Base-by-base conservation (phyloP, 148 eudicot genomes). In the Amaranthus hypochondriacus region DNA sequence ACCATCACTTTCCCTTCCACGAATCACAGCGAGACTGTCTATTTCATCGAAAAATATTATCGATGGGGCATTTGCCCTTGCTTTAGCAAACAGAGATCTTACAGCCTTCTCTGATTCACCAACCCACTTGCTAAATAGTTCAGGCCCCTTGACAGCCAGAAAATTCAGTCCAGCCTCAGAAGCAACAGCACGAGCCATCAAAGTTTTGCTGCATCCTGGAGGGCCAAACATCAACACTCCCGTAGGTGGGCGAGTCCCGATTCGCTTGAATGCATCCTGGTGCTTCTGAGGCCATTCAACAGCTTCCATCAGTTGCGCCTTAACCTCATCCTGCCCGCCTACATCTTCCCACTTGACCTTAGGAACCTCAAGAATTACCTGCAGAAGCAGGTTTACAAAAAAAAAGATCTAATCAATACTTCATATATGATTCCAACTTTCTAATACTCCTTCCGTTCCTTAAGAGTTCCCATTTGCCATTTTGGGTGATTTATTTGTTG, bases 171-270 rank as follows among this genome's bases (percentile, higher is more conserved):
- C 87, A 9, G 99, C 93, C 86, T 92, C 96, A 71, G 91, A 95
- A 75, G 99, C 99, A 21, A 95, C 96, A 61, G 97, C 97, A 79
- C 97, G 94, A 3, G 99, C 99, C 90, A 95, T 82, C 63, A 95
- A 89, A 62, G 99, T 95, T 86, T 95, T 95, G 84, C 99, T 95
- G 80, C 99, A 95, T 12, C 99, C 99, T n/a, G 99, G 99, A 75
- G 99, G 99, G 62, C 99, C 99, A 85, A 87, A 95, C 88, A 95
- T 28, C 75, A 95, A 81, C 44, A 95, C 85, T 28, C 99, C 99
- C n/a, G 86, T 86, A 6, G 97, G 99, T 46, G 99, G 99, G 9
- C 90, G 84, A 62, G 86, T 88, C 28, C 97, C 97, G 46, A 95
- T 88, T 51, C 92, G 90, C 76, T 83, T 78, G 73, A 92, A 90